phyloP scores from a whole-genome alignment of 2,329 filamentous ascomycete species.

The Phaeosphaeria sp. region DNA sequence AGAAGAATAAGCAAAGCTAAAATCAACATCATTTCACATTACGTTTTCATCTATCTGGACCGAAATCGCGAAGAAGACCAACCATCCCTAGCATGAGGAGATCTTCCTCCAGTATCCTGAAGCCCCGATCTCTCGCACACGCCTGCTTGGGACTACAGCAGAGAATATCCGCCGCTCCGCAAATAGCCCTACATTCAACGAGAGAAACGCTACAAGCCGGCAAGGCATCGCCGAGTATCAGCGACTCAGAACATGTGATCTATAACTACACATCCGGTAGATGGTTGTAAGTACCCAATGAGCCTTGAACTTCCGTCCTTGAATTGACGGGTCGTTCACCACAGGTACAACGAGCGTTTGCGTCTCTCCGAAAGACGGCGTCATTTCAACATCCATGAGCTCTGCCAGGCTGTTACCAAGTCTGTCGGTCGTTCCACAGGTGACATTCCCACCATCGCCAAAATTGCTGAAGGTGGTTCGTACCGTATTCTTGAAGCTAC shows the following conservation, averaged over 20 bases:
- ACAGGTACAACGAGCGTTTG: constrained; percentile 32
- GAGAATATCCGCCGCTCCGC: no score
- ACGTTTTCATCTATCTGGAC: no score
- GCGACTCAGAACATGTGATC: constrained; percentile 24
- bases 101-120: no score
- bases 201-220: no score
- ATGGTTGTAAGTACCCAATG: constrained; percentile 30
- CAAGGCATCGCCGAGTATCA: no score
- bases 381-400: constrained; percentile 29
- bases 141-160: no score
- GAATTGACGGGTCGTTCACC: constrained; percentile 6
- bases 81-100: no score
- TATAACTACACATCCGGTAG: constrained; percentile 35
- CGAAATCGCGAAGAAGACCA: no score
- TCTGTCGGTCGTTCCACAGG: constrained; percentile 20
- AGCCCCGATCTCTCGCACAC: no score
- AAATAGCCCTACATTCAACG: no score
- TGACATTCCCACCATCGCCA: constrained; percentile 28
- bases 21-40: no score
- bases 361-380: constrained; percentile 31
- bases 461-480: constrained; percentile 35
- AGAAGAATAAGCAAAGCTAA: no score
- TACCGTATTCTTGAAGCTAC: constrained; percentile 32
- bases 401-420: constrained; percentile 26
- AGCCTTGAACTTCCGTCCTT: constrained; percentile 10